Conservation (phyloP, 2,329 filamentous ascomycete genomes). For the Xylariaceae sp. region DNA sequence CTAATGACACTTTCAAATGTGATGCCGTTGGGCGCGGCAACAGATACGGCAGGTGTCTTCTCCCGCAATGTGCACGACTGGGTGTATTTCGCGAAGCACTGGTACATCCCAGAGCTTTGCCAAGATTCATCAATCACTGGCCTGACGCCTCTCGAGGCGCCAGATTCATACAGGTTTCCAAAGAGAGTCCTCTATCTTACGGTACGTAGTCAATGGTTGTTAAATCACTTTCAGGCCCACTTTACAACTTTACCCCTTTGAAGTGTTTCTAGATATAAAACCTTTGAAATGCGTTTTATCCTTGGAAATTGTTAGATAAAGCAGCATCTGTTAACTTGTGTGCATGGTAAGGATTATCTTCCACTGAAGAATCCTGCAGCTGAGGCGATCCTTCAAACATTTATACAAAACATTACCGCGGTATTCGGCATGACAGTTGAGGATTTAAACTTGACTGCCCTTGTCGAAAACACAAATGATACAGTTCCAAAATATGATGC, state of each 20-base stretch:
- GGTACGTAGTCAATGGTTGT: conserved; percentile 9
- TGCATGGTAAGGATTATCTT: conserved; percentile 35
- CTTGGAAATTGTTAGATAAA: too few relatives aligned
- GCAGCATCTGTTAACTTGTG: too few relatives aligned
- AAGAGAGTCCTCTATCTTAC: conserved; percentile 44
- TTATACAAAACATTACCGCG: conserved; percentile 39
- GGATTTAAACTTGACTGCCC: conserved; percentile 41
- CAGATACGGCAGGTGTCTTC: conserved; percentile 36
- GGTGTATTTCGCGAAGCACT: conserved; percentile 42
- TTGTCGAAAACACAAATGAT: conserved; percentile 35
- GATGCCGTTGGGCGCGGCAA: conserved; percentile 29
- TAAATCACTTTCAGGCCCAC: too few relatives aligned
- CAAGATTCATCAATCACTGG: conserved; percentile 42
- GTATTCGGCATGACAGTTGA: conserved; percentile 43
- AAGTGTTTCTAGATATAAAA: too few relatives aligned
- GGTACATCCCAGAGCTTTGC: conserved; percentile 41
- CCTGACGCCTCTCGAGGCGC: conserved; percentile 39
- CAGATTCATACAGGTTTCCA: conserved; percentile 40
- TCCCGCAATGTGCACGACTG: conserved; percentile 29
- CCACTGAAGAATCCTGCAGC: conserved; percentile 44
- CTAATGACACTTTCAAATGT: conserved; percentile 29
- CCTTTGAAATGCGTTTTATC: too few relatives aligned
- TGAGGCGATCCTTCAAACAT: conserved; percentile 41
- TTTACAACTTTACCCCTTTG: too few relatives aligned
- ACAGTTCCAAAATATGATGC: conserved; percentile 31